phyloP scores from a whole-genome alignment of 2,329 filamentous ascomycete species.

The Teratosphaeriaceae sp. region DNA sequence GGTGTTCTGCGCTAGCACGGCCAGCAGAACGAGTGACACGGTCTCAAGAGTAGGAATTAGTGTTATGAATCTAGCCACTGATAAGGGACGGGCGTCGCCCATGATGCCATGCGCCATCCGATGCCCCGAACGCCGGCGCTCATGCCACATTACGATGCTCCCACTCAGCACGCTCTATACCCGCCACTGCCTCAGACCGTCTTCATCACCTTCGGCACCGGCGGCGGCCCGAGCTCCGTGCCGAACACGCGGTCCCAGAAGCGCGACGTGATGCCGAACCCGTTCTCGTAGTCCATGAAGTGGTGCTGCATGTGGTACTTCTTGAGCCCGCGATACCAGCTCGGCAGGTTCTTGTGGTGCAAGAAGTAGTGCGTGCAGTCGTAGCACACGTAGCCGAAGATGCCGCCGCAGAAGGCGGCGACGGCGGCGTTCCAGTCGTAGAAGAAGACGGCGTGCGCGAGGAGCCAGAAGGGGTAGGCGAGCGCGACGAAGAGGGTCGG shows the following conservation, averaged over 20 bases:
- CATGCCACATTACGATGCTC: neutral
- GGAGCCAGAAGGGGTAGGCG: slow-evolving; percentile 84
- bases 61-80: no score
- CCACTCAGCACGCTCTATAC: no score
- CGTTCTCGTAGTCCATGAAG: slow-evolving; percentile 96
- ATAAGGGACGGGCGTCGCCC: neutral
- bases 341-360: slow-evolving; percentile 85
- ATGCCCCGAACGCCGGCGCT: neutral
- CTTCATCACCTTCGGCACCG: slow-evolving; percentile 44
- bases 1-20: no score
- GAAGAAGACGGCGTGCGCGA: slow-evolving; percentile 75
- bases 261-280: slow-evolving; percentile 90
- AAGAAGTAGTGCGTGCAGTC: slow-evolving; percentile 98
- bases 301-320: slow-evolving; percentile 97
- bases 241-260: slow-evolving; percentile 96
- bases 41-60: no score
- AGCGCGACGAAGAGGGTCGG: slow-evolving; percentile 79
- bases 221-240: slow-evolving; percentile 62
- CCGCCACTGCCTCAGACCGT: slow-evolving; percentile 11
- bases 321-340: slow-evolving; percentile 88
- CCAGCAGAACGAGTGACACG: no score
- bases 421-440: slow-evolving; percentile 79
- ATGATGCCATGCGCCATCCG: neutral
- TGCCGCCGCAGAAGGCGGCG: slow-evolving; percentile 76
- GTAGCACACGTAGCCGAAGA: slow-evolving; percentile 95